phyloP scores from a whole-genome alignment of 2,329 filamentous ascomycete species.

The Drechslerella coelobrocha region DNA sequence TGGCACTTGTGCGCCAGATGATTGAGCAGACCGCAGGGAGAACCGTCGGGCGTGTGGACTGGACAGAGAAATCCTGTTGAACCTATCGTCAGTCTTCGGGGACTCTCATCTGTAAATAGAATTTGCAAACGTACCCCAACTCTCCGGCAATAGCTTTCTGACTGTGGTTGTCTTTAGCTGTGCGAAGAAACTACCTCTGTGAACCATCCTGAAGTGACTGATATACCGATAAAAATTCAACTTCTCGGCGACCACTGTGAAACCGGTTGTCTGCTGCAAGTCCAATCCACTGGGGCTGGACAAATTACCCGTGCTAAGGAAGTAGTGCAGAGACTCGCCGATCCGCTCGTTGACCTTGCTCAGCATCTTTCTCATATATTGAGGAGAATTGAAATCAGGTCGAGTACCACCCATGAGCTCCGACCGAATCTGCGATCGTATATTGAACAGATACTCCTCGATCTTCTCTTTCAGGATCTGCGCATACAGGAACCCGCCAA shows the following conservation, averaged over 20 bases:
- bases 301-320: slow-evolving; percentile 92
- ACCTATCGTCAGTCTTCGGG: slow-evolving; percentile 6
- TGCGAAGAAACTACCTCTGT: slow-evolving; percentile 98
- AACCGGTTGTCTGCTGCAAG: slow-evolving; percentile 91
- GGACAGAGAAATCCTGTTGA: slow-evolving; percentile 80
- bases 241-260: slow-evolving; percentile 96
- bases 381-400: slow-evolving; percentile 72
- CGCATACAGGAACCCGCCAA: slow-evolving; percentile 91
- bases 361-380: slow-evolving; percentile 78
- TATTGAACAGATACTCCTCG: slow-evolving; percentile 83
- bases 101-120: not conserved
- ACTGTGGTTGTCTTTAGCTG: slow-evolving; percentile 97
- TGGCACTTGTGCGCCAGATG: slow-evolving; percentile 95
- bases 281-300: slow-evolving; percentile 90
- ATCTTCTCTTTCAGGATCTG: slow-evolving; percentile 95
- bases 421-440: slow-evolving; percentile 61
- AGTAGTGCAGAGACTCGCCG: slow-evolving; percentile 87
- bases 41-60: slow-evolving; percentile 95
- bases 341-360: slow-evolving; percentile 85
- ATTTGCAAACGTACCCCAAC: slow-evolving; percentile 68
- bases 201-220: slow-evolving; percentile 98
- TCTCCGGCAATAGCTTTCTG: slow-evolving; percentile 91
- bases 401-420: slow-evolving; percentile 66
- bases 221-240: slow-evolving; percentile 99
- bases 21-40: slow-evolving; percentile 91